phyloP scores from a whole-genome alignment of 1,139 yeast genomes.

The Zygosaccharomyces sapae region DNA sequence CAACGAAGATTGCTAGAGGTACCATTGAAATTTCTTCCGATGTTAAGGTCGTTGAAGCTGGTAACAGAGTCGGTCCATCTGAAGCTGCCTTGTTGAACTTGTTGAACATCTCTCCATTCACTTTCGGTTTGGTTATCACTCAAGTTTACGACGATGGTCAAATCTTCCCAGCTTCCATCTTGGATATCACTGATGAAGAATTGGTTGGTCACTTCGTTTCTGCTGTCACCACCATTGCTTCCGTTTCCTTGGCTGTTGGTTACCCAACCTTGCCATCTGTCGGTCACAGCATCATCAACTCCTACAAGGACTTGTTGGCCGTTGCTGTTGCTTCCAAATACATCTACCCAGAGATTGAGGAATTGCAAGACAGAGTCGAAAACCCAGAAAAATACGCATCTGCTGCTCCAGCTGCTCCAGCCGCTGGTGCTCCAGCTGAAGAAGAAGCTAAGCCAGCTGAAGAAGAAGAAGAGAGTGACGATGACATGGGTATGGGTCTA shows the following conservation, averaged over 20 bases:
- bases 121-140: slow-evolving; percentile 94
- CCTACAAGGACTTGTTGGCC: slow-evolving; percentile 98
- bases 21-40: slow-evolving; percentile 98
- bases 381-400: slow-evolving; percentile 99
- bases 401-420: slow-evolving; percentile 84
- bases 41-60: slow-evolving; percentile 88
- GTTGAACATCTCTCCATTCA: slow-evolving; percentile 99
- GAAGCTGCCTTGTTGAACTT: slow-evolving; percentile 98
- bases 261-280: slow-evolving; percentile 99
- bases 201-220: slow-evolving; percentile 86
- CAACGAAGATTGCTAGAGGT: slow-evolving; percentile 99
- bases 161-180: slow-evolving; percentile 92
- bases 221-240: slow-evolving; percentile 91
- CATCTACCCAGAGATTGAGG: slow-evolving; percentile 99
- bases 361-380: slow-evolving; percentile 98
- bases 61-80: slow-evolving; percentile 94
- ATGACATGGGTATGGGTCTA: slow-evolving; percentile 98
- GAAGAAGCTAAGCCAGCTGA: slow-evolving; percentile 70
- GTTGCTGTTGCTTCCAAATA: slow-evolving; percentile 97
- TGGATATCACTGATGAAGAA: slow-evolving; percentile 98
- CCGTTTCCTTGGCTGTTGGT: slow-evolving; percentile 94
- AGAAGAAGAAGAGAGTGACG: slow-evolving; percentile 71
- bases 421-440: slow-evolving; percentile 58
- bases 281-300: slow-evolving; percentile 97
- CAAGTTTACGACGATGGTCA: slow-evolving; percentile 99